phyloP scores from a whole-genome alignment of 441 rosid genomes.

The Aleurites moluccanus region DNA sequence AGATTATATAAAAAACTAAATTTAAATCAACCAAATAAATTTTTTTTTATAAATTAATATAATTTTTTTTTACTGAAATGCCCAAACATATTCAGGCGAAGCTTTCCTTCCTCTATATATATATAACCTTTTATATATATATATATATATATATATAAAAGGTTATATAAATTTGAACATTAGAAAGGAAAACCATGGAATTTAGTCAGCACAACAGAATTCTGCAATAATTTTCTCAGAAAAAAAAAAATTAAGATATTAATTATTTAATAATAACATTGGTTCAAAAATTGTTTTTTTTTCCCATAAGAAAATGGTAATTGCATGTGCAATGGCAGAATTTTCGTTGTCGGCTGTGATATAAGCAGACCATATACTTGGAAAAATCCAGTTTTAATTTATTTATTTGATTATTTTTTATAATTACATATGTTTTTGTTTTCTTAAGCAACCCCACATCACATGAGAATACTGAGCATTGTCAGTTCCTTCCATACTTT shows the following conservation, averaged over 20 bases:
- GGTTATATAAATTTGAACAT: background rate
- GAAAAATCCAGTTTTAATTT: conserved; percentile 2
- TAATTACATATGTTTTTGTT: background rate
- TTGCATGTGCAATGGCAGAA: conserved; percentile 24
- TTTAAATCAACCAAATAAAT: too few relatives aligned
- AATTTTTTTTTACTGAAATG: too few relatives aligned
- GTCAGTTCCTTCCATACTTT: background rate
- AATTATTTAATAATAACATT: too few relatives aligned
- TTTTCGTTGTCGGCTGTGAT: conserved; percentile 16
- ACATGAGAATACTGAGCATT: conserved; percentile 3
- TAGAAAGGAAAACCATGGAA: background rate
- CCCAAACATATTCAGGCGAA: too few relatives aligned
- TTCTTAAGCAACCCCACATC: conserved; percentile 20
- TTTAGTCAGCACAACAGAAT: background rate
- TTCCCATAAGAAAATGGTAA: background rate
- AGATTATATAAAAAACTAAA: too few relatives aligned
- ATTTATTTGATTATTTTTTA: background rate
- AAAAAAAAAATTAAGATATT: background rate
- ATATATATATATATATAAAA: too few relatives aligned
- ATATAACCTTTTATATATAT: too few relatives aligned
- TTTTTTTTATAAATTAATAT: too few relatives aligned
- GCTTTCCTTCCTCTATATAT: too few relatives aligned
- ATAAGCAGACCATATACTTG: conserved; percentile 3
- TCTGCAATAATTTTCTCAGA: background rate
- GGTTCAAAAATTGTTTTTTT: too few relatives aligned